Percentiles rank a stretch among this genome's conserved stretches.
Conservation (phyloP, 2,329 filamentous ascomycete species). For the Colletotrichum tropicale region DNA sequence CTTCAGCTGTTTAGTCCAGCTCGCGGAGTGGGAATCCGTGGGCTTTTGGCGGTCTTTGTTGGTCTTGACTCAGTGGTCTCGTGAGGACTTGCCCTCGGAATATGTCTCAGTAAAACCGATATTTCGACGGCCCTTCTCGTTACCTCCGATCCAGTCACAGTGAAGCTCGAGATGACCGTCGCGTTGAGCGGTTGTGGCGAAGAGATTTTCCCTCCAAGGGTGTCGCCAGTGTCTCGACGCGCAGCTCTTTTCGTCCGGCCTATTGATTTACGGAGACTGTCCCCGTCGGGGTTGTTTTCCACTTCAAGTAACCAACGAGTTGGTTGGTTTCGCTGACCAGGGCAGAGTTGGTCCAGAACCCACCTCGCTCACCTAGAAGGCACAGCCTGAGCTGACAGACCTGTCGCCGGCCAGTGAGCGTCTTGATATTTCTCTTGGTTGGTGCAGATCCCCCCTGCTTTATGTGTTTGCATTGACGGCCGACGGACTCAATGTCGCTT, state of each 20-base stretch:
- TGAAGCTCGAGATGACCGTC: background rate
- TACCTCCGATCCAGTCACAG: constrained; percentile 8
- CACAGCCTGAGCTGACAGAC: background rate
- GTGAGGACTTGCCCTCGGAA: constrained; percentile 8
- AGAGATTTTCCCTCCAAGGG: background rate
- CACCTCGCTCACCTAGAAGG: background rate
- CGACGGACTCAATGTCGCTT: background rate
- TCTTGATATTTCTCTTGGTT: background rate
- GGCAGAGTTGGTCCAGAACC: background rate
- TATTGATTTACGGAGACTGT: background rate
- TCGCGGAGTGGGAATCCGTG: background rate
- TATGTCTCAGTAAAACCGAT: background rate
- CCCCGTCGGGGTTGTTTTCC: background rate
- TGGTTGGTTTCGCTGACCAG: background rate
- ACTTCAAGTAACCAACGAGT: background rate
- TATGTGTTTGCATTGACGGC: background rate
- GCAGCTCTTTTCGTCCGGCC: background rate
- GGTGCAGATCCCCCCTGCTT: background rate
- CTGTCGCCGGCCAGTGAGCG: background rate
- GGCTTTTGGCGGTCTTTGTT: background rate
- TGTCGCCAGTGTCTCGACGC: background rate
- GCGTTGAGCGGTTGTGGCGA: background rate
- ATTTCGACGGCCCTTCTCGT: background rate
- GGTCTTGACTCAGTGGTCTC: background rate
- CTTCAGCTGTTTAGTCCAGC: background rate